Base-by-base conservation (phyloP, 108 stramenopile genomes). In the Pseudonitzschia multiseries region DNA sequence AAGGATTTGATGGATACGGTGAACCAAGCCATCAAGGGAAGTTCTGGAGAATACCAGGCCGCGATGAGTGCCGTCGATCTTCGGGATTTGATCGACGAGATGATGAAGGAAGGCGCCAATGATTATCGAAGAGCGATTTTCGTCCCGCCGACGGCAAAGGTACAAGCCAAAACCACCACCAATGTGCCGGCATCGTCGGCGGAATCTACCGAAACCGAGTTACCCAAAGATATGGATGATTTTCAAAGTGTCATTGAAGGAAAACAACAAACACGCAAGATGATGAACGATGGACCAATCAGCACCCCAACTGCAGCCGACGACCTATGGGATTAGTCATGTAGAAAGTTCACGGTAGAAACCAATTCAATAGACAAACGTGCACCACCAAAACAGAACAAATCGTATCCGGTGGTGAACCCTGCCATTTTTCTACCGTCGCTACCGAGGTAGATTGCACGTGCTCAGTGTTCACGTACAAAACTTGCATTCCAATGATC, bases 231-330 rank as follows among this genome's bases (percentile, higher is more conserved):
- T 8, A 12, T 18, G 32, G 61, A 62, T 15, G 61, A 31, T 62
- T 62, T 62, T 14, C n/a, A 40, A 13, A 31, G 33, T 12, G 18
- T 48, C 13, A 18, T 48, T 14, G 61, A 70, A 57, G 69, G 69
- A 33, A 22, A 33, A 57, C 53, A 33, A 70, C 13, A 28, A 22
- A 20, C n/a, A 15, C 32, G 17, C 20, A 52, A 40, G 69, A 33
- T 14, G 31, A 56, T 33, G 69, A 54, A 22, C n/a, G 24, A 52
- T 33, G 69, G 29, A 22, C n/a, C 17, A 28, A 28, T 70, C 29
- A 54, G 18, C 27, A 70, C 53, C 31, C 69, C 69, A 53, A 70
- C 69, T 18, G 69, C 69, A 17, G 10, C 50, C 40, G 53, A 70
- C 33, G 52, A 70, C 48, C 20, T 56, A 22, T 67, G 66, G 66